Base-by-base conservation (phyloP, 2,329 filamentous ascomycete species). In the Apiospora koreana region DNA sequence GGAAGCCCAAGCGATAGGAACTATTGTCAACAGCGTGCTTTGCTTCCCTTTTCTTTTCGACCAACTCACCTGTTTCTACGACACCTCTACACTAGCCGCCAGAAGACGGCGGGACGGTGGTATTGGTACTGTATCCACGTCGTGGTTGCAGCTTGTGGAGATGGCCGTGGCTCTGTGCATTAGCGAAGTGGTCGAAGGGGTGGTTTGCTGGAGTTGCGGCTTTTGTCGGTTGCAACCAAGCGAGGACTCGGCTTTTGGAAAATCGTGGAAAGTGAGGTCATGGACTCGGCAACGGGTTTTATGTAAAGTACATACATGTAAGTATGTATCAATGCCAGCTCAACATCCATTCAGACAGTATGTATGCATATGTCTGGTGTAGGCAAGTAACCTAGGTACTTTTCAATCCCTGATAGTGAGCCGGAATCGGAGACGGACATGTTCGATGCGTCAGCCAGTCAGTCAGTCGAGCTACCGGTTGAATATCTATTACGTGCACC, bases 401-500 rank as follows among this genome's bases (percentile, higher is more conserved):
- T 35, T 8, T 3, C 4, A 8, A 35, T 8, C 35, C 3, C 3
- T 35, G 35, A 4, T 35, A 8, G 35, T 35, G 35, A 50, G 31
- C 54, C 54, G 54, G 54, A 38, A 62, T 62, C 54, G 54, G 54
- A 28, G 54, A n/a, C 54, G 21, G 54, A 9, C 38, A 16, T 16
- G 4, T 28, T 38, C 21, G 21, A 14, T 62, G 31, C 31, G 16
- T 62, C 28, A 62, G 31, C n/a, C 48, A 54, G 21, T 23, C 21
- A 18, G 54, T 62, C 50, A 35, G 28, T 38, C 10, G 31, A 62
- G 31, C 10, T 28, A 18, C 21, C 28, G 28, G 14, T n/a, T 1
- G 21, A 23, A 35, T n/a, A 38, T 62, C 54, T 62, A 38, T 62
- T 62, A 62, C 54, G 54, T 62, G 54, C 54, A 62, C 31, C 54